These are phyloP conservation scores for Cryptococcus hybrid DNA, from an alignment of 1,284 basidiomycete genomes.

Conservation along the genomic window DNA sequence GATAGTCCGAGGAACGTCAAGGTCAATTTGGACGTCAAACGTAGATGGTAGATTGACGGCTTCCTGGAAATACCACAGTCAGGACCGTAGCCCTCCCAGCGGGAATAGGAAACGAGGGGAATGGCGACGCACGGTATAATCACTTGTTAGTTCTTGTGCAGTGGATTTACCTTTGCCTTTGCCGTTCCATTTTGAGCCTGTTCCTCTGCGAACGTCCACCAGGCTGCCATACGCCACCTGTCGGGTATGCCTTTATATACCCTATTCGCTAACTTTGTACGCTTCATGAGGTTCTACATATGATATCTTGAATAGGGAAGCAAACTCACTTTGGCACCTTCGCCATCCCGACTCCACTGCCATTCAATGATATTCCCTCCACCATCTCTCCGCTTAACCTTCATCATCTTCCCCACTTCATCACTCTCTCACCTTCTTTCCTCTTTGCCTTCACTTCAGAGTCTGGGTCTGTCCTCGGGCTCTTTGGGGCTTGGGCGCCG, in stretches of 20 bases:
- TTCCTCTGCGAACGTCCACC: constrained; percentile 68
- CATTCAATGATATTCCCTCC: constrained; percentile 75
- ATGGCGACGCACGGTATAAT: constrained; percentile 56
- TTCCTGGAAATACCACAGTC: constrained; percentile 43
- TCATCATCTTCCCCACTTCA: constrained; percentile 88
- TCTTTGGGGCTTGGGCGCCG: background rate
- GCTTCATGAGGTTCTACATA: too few relatives aligned
- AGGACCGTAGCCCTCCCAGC: background rate
- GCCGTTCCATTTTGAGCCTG: constrained; percentile 25
- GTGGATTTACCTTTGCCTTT: constrained; percentile 29
- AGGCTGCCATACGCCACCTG: constrained; percentile 88
- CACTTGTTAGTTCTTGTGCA: constrained; percentile 37
- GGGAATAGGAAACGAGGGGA: background rate
- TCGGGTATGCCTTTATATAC: constrained; percentile 97
- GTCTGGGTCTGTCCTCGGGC: constrained; percentile 1
- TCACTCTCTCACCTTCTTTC: constrained; percentile 70
- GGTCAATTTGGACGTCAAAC: constrained; percentile 96
- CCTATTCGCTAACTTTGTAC: constrained; percentile 56
- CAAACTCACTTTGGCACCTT: constrained; percentile 55
- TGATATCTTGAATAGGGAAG: background rate
- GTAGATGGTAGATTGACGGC: constrained; percentile 72
- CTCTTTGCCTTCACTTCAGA: constrained; percentile 22
- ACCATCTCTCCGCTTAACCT: constrained; percentile 59
- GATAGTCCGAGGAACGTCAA: constrained; percentile 96
- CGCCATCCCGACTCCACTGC: constrained; percentile 63